phyloP scores from a whole-genome alignment of 805 yeast species.

The Candida pseudofarinosa region DNA sequence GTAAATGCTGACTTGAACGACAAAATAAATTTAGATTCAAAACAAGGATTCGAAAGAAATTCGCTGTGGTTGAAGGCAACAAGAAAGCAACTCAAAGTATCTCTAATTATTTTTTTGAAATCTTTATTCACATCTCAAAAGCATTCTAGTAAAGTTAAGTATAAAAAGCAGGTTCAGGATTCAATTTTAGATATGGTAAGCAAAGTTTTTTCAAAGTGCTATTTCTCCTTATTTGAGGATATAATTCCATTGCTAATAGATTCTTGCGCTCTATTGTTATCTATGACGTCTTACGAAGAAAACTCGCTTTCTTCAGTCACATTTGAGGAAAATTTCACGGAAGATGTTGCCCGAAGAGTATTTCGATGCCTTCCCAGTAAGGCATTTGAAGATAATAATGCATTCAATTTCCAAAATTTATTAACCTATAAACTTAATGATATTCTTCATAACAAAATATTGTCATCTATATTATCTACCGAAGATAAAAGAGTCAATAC shows the following conservation, averaged over 20 bases:
- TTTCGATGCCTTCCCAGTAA: slow-evolving; percentile 4
- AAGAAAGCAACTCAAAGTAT: slow-evolving; percentile 32
- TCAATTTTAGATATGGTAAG: slow-evolving; percentile 20
- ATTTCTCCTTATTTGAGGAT: slow-evolving; percentile 28
- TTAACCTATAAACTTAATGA: slow-evolving; percentile 21
- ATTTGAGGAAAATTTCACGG: slow-evolving; percentile 7
- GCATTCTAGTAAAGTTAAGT: slow-evolving; percentile 16
- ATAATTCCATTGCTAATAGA: slow-evolving; percentile 28
- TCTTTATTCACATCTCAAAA: slow-evolving; percentile 16
- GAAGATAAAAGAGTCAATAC: slow-evolving; percentile 30
- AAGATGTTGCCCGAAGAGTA: slow-evolving; percentile 3
- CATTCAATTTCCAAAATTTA: slow-evolving; percentile 10
- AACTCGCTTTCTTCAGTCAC: neutral
- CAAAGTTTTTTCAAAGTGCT: slow-evolving; percentile 21
- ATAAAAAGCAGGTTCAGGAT: slow-evolving; percentile 19
- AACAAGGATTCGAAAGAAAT: slow-evolving; percentile 10
- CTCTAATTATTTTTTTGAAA: slow-evolving; percentile 29
- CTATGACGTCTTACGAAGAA: slow-evolving; percentile 5
- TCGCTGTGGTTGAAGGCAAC: slow-evolving; percentile 36
- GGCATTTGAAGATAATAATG: slow-evolving; percentile 6
- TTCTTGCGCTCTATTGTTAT: slow-evolving; percentile 19
- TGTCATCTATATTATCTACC: slow-evolving; percentile 21
- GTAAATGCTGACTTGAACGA: slow-evolving; percentile 1
- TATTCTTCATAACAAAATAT: slow-evolving; percentile 22
- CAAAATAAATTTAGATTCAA: slow-evolving; percentile 2